Percentiles rank a stretch among this genome's conserved stretches.
Conservation (phyloP, 495 filamentous ascomycete genomes). For the Aspergillus biplanus region DNA sequence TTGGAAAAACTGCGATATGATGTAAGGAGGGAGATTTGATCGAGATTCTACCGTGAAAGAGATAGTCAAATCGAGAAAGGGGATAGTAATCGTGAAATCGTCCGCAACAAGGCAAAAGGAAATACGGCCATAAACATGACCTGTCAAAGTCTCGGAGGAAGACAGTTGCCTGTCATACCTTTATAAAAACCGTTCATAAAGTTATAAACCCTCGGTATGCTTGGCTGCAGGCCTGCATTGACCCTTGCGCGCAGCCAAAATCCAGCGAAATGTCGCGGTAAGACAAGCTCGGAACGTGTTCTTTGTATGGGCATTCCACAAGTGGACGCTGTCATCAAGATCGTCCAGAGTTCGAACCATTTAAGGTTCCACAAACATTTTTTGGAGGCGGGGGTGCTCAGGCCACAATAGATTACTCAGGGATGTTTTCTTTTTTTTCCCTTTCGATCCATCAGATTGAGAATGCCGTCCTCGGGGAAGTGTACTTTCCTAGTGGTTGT, state of each 20-base stretch:
- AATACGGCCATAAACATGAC: neutral
- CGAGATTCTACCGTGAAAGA: neutral
- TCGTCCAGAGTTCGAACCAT: no score
- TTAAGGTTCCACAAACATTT: no score
- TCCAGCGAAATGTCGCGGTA: neutral
- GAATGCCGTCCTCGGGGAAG: no score
- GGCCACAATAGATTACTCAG: no score
- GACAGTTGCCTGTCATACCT: neutral
- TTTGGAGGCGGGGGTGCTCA: no score
- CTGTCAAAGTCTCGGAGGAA: conserved; percentile 1
- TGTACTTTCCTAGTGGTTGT: no score
- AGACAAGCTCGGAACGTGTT: neutral
- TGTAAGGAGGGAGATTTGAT: neutral
- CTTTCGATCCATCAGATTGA: no score
- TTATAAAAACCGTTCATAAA: neutral
- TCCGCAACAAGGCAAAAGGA: conserved; percentile 3
- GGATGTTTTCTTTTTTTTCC: no score
- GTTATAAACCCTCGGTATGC: neutral
- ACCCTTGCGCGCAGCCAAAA: neutral
- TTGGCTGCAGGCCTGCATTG: neutral
- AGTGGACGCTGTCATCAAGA: no score
- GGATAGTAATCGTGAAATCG: neutral
- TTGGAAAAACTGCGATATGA: neutral
- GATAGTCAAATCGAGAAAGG: neutral
- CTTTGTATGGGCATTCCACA: no score